Evolutionary conservation across 2,329 filamentous ascomycete species (phyloP).

Genomic region (Diaporthe sp.): DNA sequence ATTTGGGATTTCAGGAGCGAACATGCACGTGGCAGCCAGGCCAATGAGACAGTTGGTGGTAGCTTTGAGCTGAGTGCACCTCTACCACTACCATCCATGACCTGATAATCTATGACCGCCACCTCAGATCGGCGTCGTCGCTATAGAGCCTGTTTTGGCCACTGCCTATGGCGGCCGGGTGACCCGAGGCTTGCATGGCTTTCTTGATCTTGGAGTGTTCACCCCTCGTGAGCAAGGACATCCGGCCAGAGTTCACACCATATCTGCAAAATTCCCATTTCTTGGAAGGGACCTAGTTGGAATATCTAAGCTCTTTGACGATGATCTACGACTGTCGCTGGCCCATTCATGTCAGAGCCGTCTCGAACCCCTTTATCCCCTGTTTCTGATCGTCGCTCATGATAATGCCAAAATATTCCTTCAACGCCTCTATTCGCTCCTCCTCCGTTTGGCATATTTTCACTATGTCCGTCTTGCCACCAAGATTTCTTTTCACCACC

Average conservation of each 20-base stretch:
- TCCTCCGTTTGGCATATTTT: slow-evolving; percentile 59
- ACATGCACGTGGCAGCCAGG: neutral
- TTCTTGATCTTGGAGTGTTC: too few relatives aligned
- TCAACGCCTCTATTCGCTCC: slow-evolving; percentile 62
- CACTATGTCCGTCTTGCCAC: slow-evolving; percentile 60
- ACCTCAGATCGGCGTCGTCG: neutral
- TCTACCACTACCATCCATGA: neutral
- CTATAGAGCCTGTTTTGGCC: neutral
- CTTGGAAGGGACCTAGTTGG: too few relatives aligned
- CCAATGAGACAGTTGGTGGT: too few relatives aligned
- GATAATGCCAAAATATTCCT: slow-evolving; percentile 62
- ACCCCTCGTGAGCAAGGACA: neutral
- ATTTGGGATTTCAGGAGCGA: too few relatives aligned
- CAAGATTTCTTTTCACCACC: slow-evolving; percentile 63
- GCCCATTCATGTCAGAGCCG: slow-evolving; percentile 50
- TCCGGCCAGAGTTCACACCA: too few relatives aligned
- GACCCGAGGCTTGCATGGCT: neutral
- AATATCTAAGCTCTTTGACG: neutral
- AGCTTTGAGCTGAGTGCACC: neutral
- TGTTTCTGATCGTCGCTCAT: slow-evolving; percentile 60
- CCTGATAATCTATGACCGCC: neutral
- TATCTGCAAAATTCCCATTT: too few relatives aligned
- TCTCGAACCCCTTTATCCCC: slow-evolving; percentile 60
- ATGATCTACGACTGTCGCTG: neutral
- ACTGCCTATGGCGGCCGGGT: neutral